phyloP scores from a whole-genome alignment of 164 flowering plant genomes.

The Nelumbo lutea region DNA sequence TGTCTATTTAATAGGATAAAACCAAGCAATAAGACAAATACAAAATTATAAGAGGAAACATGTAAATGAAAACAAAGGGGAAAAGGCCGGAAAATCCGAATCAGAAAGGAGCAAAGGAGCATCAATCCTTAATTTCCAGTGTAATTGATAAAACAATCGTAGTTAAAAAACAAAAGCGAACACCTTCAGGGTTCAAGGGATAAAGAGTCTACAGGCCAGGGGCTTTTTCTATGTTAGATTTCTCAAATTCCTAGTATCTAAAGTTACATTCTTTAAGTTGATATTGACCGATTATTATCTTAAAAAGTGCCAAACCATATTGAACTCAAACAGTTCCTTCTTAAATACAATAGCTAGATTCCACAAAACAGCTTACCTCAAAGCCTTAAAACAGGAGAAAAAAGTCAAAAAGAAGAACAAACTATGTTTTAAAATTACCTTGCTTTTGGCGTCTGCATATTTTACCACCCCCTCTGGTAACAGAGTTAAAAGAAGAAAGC shows the following conservation, averaged over 20 bases:
- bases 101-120: background rate
- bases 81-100: background rate
- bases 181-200: too few species aligned
- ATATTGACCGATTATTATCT: too few species aligned
- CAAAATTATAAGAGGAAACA: background rate
- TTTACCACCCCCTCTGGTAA: constrained; percentile 13
- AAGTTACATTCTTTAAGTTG: too few species aligned
- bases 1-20: background rate
- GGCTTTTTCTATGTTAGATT: too few species aligned
- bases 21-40: background rate
- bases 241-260: too few species aligned
- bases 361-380: background rate
- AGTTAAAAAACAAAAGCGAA: too few species aligned
- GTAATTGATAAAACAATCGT: too few species aligned
- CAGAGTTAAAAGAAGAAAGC: constrained; percentile 3
- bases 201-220: too few species aligned
- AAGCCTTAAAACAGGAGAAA: background rate
- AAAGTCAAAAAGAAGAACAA: background rate
- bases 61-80: background rate
- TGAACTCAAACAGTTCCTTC: background rate
- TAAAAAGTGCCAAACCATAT: background rate
- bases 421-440: constrained; percentile 31
- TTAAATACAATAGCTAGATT: background rate
- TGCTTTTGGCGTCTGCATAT: constrained; percentile 66
- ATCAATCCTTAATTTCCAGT: background rate